Evolutionary conservation across 2,329 filamentous ascomycete species (phyloP).

Genomic region (Grosmannia penicillata): DNA sequence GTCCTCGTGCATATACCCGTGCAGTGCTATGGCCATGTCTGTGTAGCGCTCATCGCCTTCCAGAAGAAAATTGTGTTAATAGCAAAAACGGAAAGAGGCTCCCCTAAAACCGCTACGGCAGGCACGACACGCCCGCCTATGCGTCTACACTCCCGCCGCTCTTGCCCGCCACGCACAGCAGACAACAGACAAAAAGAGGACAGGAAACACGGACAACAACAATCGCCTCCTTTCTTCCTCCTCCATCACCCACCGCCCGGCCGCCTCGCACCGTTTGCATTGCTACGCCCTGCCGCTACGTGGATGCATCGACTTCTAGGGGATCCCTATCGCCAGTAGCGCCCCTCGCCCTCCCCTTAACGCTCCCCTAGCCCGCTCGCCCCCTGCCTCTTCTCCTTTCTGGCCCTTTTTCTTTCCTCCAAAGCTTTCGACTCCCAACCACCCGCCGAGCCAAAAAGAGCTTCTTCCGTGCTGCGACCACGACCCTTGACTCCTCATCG

Average conservation of each 20-base stretch:
- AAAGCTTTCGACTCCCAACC: not conserved
- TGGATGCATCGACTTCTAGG: slow-evolving; percentile 10
- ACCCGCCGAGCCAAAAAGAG: not conserved
- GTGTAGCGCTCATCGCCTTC: not conserved
- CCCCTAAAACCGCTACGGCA: not conserved
- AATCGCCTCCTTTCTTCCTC: no score
- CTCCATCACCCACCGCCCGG: not conserved
- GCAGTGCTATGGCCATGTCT: not conserved
- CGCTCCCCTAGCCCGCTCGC: slow-evolving; percentile 5
- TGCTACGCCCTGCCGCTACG: not conserved
- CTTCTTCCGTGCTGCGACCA: not conserved
- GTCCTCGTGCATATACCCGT: no score
- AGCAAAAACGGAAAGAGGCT: not conserved
- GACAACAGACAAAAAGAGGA: not conserved
- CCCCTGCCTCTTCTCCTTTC: slow-evolving; percentile 6
- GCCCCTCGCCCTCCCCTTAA: slow-evolving; percentile 9
- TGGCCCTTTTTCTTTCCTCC: no score
- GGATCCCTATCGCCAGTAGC: slow-evolving; percentile 10
- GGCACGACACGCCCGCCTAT: slow-evolving; percentile 5
- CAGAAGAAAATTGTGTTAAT: not conserved
- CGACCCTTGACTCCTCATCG: not conserved
- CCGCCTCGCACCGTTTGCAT: not conserved
- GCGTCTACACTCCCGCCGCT: not conserved
- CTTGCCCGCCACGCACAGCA: slow-evolving; percentile 1
- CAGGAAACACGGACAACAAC: no score